Base-by-base conservation (phyloP, 768 basidiomycete species). In the Lepiota venenata region DNA sequence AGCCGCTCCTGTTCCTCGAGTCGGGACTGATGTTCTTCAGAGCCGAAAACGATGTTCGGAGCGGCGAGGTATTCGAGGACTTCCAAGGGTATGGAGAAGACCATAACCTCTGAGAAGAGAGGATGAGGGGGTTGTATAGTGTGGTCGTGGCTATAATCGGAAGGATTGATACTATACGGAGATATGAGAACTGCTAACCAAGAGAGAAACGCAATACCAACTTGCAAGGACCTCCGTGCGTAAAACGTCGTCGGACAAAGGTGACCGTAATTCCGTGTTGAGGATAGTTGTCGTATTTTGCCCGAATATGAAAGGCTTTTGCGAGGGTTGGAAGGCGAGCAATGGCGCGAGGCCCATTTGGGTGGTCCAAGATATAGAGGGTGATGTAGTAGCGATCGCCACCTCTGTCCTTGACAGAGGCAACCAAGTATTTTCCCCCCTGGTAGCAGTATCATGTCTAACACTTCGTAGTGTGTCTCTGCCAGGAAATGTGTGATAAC, bases 351-450 rank as follows among this genome's bases (percentile, higher is more conserved):
- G 61, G 74, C 47, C 70, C 78, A 51, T 69, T 61, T 21, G 73
- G 76, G 55, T 84, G 77, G 63, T 88, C 85, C 53, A 88, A 68
- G 16, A 73, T 71, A 56, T 76, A 87, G 1, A 88, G 66, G 11
- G 74, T 65, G 25, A 89, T 63, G 41, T 74, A 78, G 61, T 79
- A 84, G 36, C 73, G 72, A 32, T 69, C 70, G 49, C 69, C 71
- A 11, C 65, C 64, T 2, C 61, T 58, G 61, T 83, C 79, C 58
- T 70, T 72, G 4, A 80, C 77, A 9, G 84, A 87, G 0, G 83
- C 82, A 35, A 87, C 68, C 58, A 88, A 77, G 58, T 84, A 85
- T 59, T 82, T 85, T 16, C 87, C n/a, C 85, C 1, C 86, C 87
- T 6, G 86, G 82, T 8, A 87, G 73, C 25, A 85, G 64, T 38